Conservation (phyloP, 768 basidiomycete species). For the Boletus pseudopeckii region DNA sequence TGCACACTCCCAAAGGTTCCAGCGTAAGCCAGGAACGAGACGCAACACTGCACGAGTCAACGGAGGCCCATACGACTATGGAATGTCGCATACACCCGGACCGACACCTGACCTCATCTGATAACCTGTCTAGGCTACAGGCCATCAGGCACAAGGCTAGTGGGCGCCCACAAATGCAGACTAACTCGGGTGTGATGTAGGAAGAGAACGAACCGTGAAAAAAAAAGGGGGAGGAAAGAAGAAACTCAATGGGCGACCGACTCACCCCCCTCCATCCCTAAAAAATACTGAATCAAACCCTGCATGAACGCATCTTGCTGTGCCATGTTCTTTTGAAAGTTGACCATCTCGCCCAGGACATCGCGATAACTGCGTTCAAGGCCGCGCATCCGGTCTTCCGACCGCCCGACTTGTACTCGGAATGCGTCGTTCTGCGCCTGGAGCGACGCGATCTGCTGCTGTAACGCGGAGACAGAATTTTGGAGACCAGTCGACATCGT, state of each 20-base stretch:
- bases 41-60: background rate
- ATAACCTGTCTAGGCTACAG: background rate
- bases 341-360: slow-evolving; percentile 67
- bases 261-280: slow-evolving; percentile 64
- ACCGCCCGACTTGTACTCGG: slow-evolving; percentile 28
- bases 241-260: slow-evolving; percentile 18
- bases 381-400: slow-evolving; percentile 53
- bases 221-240: background rate
- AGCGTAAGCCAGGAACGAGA: background rate
- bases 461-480: slow-evolving; percentile 23
- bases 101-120: background rate
- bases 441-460: slow-evolving; percentile 29
- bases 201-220: background rate
- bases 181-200: background rate
- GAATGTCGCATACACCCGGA: background rate
- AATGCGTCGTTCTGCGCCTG: slow-evolving; percentile 31
- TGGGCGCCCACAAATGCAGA: background rate
- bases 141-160: background rate
- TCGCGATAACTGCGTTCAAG: slow-evolving; percentile 65
- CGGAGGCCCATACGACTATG: background rate
- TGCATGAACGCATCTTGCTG: slow-evolving; percentile 86
- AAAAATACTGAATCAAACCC: slow-evolving; percentile 74
- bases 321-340: slow-evolving; percentile 70
- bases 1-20: background rate
- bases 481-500: slow-evolving; percentile 28